Percentiles rank a stretch among this genome's conserved stretches.
These are phyloP conservation scores for Vigna radiata DNA, from an alignment of 306 rosid species.

Conservation along the genomic window DNA sequence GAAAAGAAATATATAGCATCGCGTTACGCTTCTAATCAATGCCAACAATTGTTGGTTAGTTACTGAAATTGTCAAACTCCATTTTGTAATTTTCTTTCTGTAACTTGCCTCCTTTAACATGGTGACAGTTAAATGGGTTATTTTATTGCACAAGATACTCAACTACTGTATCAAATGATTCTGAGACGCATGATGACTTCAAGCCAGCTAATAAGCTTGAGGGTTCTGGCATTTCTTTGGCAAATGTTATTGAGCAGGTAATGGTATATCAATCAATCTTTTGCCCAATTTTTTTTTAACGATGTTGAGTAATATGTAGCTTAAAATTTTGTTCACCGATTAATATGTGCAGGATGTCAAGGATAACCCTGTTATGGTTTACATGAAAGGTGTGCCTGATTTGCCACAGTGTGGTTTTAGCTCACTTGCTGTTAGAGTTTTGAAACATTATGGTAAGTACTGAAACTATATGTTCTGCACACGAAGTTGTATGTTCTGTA, in stretches of 20 bases:
- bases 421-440: slow-evolving; percentile 80
- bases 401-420: slow-evolving; percentile 86
- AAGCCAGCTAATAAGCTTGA: slow-evolving; percentile 75
- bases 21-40: not conserved
- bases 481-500: not conserved
- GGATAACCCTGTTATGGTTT: slow-evolving; percentile 81
- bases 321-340: slow-evolving; percentile 19
- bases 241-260: slow-evolving; percentile 80
- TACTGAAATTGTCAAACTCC: not conserved
- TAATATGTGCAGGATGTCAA: slow-evolving; percentile 68
- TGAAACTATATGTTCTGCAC: not conserved
- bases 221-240: slow-evolving; percentile 58
- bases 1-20: too few species aligned
- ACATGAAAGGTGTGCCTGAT: slow-evolving; percentile 86
- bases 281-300: not conserved
- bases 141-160: slow-evolving; percentile 59
- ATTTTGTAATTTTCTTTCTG: not conserved
- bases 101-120: slow-evolving; percentile 29
- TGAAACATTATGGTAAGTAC: slow-evolving; percentile 64
- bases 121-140: slow-evolving; percentile 56
- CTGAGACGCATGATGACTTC: slow-evolving; percentile 89
- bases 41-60: not conserved
- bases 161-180: slow-evolving; percentile 60
- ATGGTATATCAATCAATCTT: slow-evolving; percentile 28
- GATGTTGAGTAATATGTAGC: not conserved